Evolutionary conservation across 2,329 filamentous ascomycete genomes (phyloP), one percentile per base, ranked within the genome.

Genomic region (Penicillium sp.): DNA sequence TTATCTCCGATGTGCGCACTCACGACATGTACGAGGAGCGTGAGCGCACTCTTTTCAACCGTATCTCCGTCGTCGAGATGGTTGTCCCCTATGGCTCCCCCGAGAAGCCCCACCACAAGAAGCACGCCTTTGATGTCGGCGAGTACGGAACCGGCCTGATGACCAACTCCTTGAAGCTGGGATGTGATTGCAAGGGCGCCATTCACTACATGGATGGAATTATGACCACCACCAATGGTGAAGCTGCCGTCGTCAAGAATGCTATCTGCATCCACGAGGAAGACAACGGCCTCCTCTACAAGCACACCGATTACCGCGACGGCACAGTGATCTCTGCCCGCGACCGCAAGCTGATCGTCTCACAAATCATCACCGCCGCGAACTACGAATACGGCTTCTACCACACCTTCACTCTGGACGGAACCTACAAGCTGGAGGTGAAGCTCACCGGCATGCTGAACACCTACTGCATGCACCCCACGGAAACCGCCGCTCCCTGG

Each of bases 341-440:
- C 18, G 89, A 86, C 2, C 82, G 89, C 49, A 93, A 92, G 67
- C 81, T 95, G 46, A 79, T 95, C 65, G 78, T 95, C 60, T 89
- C 89, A 56, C 89, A 95, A 63, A 86, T 95, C 65, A 95, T 95
- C 72, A 95, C 90, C 0, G 90, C 89, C 0, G 90, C 90, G 29
- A 95, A 95, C 76, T 95, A 95, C 73, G 90, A 95, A 67, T 95
- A 95, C 70, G 85, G 83, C 63, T 78, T 82, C 18, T 84, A 90
- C 74, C 93, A 88, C 87, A 85, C 89, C 58, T 89, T 95, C 73
- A 87, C 90, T 64, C 88, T 92, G 67, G 90, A 95, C 60, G 90
- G 90, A 30, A 92, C 89, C 1, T 85, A 95, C 60, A 89, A 95
- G 73, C 84, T 91, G 16, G 89, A 95, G 69, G 86, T 95, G 67